Base-by-base conservation (phyloP, 2,329 filamentous ascomycete species). In the Microdochium trichocladiopsis region DNA sequence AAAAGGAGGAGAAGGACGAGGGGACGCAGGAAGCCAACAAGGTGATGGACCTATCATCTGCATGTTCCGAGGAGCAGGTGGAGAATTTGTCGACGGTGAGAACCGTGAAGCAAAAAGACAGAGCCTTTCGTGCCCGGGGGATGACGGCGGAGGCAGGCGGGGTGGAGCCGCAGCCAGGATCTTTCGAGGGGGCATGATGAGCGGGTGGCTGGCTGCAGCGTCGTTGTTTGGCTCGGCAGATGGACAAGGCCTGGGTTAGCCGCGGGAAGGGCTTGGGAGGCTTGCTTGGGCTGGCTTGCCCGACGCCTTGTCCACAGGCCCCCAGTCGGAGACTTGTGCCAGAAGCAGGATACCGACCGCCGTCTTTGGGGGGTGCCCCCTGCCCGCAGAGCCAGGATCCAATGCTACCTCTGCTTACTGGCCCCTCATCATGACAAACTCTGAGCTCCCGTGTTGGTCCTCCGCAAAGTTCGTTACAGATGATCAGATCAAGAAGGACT, bases 141-240 rank as follows among this genome's bases (percentile, higher is more conserved):
- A 45, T 23, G 41, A 23, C 41, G 41, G 22, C 21, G 41, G 41
- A 21, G 41, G 16, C 41, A 21, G 14, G 28, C 41, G 41, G 41
- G 41, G 41, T 45, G 41, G 41, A 45, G 41, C 41, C 41, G 41
- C 41, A 45, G 41, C 41, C 41, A 22, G 41, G n/a, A 45, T 45
- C 41, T 45, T 45, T 22, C 14, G 36, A 12, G 14, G 3, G 18
- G 21, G 41, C 9, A 4, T 12, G 41, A 8, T 45, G 16, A 18
- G 41, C 41, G 41, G 41, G 41, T 45, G 41, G 41, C 41, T 45
- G 41, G 41, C 41, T 11, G 16, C 21, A 45, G 41, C 41, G 3
- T 45, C 14, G 21, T 21, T 9, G n/a, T 4, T 8, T 22, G 41
- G 41, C 41, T 45, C 41, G 41, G 41, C 41, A 45, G 41, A 45